Percentiles rank a stretch among this genome's conserved stretches.
Conservation (phyloP, 1,284 basidiomycete species). For the Ceraceosorus guamensis region DNA sequence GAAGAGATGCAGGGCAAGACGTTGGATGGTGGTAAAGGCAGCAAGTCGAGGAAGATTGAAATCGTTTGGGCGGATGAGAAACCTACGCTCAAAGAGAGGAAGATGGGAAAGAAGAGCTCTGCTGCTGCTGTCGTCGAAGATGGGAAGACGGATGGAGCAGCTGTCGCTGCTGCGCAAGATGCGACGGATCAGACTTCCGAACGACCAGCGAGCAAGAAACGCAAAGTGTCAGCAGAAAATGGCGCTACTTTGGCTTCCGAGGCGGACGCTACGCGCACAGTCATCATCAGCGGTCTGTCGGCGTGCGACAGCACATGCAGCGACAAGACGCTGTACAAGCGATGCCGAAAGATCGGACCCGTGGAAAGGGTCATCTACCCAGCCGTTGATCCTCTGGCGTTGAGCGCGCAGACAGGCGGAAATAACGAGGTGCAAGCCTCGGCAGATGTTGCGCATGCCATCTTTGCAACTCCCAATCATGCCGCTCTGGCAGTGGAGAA, state of each 20-base stretch:
- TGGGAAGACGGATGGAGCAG: background rate
- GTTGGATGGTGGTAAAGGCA: conserved; percentile 23
- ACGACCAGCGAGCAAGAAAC: background rate
- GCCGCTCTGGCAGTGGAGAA: conserved; percentile 70
- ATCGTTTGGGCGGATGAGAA: conserved; percentile 37
- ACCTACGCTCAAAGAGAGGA: conserved; percentile 21
- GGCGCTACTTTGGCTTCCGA: conserved; percentile 8
- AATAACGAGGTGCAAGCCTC: conserved; percentile 11
- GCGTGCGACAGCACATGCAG: conserved; percentile 33
- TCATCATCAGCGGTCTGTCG: conserved; percentile 38
- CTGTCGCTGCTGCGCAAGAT: background rate
- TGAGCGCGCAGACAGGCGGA: background rate
- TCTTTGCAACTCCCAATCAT: conserved; percentile 65
- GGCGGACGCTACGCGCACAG: conserved; percentile 38
- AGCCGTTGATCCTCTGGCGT: background rate
- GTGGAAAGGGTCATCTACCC: conserved; percentile 42
- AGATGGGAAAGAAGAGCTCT: conserved; percentile 3
- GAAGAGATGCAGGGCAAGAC: conserved; percentile 39
- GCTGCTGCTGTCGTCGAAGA: background rate
- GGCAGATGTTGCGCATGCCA: conserved; percentile 59
- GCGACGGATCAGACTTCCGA: background rate
- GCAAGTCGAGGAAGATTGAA: conserved; percentile 28
- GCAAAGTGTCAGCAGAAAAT: conserved; percentile 8
- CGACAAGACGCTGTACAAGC: conserved; percentile 42
- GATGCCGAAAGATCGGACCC: conserved; percentile 42